Evolutionary conservation across 768 basidiomycete genomes (phyloP).

Genomic region (Pisolithus albus): DNA sequence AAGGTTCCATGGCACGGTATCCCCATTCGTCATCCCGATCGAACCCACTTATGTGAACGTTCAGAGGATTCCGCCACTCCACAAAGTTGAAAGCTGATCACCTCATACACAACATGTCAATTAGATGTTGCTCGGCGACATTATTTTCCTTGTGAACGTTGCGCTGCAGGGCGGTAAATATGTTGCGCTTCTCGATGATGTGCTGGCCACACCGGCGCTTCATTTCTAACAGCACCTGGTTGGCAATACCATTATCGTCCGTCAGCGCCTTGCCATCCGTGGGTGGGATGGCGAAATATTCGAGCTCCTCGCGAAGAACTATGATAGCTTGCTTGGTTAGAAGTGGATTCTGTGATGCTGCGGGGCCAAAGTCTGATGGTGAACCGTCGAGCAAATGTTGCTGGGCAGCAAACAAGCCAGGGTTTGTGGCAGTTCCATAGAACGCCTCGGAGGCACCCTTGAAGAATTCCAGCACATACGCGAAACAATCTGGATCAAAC

Average conservation of each 20-base stretch:
- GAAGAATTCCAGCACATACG: slow-evolving; percentile 92
- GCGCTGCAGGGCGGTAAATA: slow-evolving; percentile 95
- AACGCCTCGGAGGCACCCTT: slow-evolving; percentile 80
- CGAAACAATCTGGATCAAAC: slow-evolving; percentile 98
- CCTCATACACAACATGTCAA: slow-evolving; percentile 99
- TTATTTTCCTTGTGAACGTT: slow-evolving; percentile 99
- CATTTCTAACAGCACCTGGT: slow-evolving; percentile 66
- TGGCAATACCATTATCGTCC: slow-evolving; percentile 75
- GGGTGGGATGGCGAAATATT: slow-evolving; percentile 95
- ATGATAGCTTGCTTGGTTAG: slow-evolving; percentile 97
- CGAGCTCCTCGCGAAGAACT: slow-evolving; percentile 94
- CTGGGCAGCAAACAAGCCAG: slow-evolving; percentile 73
- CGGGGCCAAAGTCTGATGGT: slow-evolving; percentile 51
- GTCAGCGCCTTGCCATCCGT: slow-evolving; percentile 54
- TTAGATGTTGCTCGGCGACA: slow-evolving; percentile 96
- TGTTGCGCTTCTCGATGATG: slow-evolving; percentile 82
- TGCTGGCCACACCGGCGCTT: slow-evolving; percentile 84
- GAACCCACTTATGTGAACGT: slow-evolving; percentile 57
- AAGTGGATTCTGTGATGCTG: slow-evolving; percentile 81
- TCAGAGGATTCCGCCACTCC: slow-evolving; percentile 5
- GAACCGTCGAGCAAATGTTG: slow-evolving; percentile 69
- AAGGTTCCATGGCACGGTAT: slow-evolving; percentile 91
- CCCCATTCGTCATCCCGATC: slow-evolving; percentile 98
- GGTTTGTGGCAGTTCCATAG: slow-evolving; percentile 73
- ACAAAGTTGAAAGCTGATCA: slow-evolving; percentile 27